These are phyloP conservation scores for Phytophthora aleatoria DNA, from an alignment of 352 stramenopile genomes.

Conservation along the genomic window DNA sequence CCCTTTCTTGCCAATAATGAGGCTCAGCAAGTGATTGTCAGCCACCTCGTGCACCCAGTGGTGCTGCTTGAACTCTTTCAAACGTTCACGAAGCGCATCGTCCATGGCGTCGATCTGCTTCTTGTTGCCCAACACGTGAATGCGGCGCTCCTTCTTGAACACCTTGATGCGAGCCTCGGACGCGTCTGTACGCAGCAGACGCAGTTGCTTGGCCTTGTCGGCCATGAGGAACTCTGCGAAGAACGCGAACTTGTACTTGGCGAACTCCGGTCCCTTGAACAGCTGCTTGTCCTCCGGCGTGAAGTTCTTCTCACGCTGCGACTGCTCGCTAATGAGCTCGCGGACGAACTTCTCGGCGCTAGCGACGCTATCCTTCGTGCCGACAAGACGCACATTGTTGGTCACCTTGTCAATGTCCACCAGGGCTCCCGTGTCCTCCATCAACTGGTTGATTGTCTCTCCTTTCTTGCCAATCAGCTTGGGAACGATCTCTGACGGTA, in stretches of 20 bases:
- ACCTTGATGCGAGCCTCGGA: slow-evolving; percentile 72
- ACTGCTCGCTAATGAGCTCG: slow-evolving; percentile 67
- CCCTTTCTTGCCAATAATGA: slow-evolving; percentile 86
- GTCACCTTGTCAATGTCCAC: slow-evolving; percentile 83
- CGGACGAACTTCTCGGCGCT: slow-evolving; percentile 64
- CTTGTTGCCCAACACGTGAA: slow-evolving; percentile 76
- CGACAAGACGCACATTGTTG: slow-evolving; percentile 69
- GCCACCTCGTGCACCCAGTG: slow-evolving; percentile 66
- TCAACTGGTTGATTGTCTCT: slow-evolving; percentile 84
- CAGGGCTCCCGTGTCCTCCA: slow-evolving; percentile 76
- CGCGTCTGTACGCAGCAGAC: slow-evolving; percentile 60
- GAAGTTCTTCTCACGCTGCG: slow-evolving; percentile 62
- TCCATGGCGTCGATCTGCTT: slow-evolving; percentile 65
- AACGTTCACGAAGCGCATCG: slow-evolving; percentile 57
- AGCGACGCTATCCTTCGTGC: slow-evolving; percentile 59
- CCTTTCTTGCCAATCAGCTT: slow-evolving; percentile 88
- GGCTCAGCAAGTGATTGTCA: slow-evolving; percentile 65
- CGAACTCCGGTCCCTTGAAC: slow-evolving; percentile 52
- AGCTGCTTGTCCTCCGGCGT: slow-evolving; percentile 45
- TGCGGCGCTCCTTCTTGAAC: slow-evolving; percentile 61
- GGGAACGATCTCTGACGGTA: slow-evolving; percentile 76
- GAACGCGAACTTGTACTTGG: slow-evolving; percentile 68
- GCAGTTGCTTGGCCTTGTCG: slow-evolving; percentile 75
- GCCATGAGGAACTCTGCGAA: slow-evolving; percentile 84
- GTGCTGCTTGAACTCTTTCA: slow-evolving; percentile 59